Conservation (phyloP, 495 filamentous ascomycete genomes). For the Aspergillus saccharolyticus region DNA sequence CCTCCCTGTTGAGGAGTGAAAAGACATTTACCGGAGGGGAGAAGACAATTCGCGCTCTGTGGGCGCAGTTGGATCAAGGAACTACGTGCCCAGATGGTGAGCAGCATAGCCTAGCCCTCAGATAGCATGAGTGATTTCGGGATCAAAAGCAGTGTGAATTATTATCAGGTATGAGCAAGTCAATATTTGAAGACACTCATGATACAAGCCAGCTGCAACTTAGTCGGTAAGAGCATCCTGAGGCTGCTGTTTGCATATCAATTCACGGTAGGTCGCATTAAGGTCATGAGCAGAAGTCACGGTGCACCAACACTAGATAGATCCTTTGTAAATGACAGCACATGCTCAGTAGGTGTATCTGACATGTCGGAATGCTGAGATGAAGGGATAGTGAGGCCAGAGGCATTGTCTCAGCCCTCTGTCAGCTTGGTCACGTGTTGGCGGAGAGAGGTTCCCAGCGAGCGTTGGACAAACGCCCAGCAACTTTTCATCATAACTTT, state of each 20-base stretch:
- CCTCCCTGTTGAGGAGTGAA: too few species aligned
- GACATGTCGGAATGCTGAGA: too few species aligned
- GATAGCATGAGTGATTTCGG: too few species aligned
- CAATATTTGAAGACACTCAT: too few species aligned
- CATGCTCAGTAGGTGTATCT: too few species aligned
- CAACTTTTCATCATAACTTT: neutral
- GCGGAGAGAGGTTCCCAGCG: neutral
- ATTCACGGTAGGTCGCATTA: neutral
- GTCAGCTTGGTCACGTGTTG: conserved; percentile 5
- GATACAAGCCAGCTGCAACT: neutral
- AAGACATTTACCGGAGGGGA: too few species aligned
- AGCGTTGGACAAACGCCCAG: neutral
- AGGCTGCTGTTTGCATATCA: neutral
- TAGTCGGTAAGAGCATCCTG: too few species aligned
- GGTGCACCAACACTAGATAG: neutral
- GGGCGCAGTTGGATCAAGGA: too few species aligned
- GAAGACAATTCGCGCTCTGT: too few species aligned
- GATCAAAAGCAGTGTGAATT: neutral
- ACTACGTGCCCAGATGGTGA: too few species aligned
- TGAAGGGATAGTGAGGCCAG: neutral
- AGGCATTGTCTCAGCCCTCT: neutral
- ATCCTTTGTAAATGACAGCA: neutral
- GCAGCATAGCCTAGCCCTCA: too few species aligned
- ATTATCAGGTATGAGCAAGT: neutral
- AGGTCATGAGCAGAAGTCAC: neutral